phyloP scores from a whole-genome alignment of 2,329 filamentous ascomycete genomes.

The Botrytis paeoniae region DNA sequence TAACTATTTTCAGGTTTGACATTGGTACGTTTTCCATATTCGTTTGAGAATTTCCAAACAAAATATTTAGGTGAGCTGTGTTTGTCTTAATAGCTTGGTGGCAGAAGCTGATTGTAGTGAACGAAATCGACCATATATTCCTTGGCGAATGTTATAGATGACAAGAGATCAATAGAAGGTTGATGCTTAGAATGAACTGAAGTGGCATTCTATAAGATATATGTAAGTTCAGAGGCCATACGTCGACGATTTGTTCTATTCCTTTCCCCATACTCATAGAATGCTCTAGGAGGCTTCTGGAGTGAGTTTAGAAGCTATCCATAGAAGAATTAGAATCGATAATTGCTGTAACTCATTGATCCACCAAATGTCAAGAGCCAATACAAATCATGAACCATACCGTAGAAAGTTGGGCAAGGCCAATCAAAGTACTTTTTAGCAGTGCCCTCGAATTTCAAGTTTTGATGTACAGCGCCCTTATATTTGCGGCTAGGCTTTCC shows the following conservation, averaged over 20 bases:
- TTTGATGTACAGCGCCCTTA: background rate
- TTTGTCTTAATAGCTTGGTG: background rate
- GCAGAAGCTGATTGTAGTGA: background rate
- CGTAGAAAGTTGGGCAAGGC: background rate
- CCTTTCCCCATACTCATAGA: background rate
- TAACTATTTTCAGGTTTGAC: background rate
- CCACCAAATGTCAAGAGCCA: background rate
- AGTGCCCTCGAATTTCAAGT: background rate
- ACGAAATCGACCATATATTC: background rate
- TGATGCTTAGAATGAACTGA: background rate
- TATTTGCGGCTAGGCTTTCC: background rate
- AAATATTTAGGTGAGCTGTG: no score
- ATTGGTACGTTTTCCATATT: background rate
- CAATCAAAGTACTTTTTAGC: background rate
- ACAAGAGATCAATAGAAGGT: background rate
- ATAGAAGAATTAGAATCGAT: background rate
- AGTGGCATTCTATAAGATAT: background rate
- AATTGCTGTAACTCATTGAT: background rate
- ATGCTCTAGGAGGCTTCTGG: background rate
- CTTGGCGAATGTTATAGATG: background rate
- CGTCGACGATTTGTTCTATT: background rate
- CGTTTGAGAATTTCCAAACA: background rate
- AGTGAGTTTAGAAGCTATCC: background rate
- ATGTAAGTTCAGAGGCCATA: background rate
- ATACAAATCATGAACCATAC: background rate